Evolutionary conservation across 495 filamentous ascomycete genomes (phyloP).

Genomic region (Geoglossum glabrum): DNA sequence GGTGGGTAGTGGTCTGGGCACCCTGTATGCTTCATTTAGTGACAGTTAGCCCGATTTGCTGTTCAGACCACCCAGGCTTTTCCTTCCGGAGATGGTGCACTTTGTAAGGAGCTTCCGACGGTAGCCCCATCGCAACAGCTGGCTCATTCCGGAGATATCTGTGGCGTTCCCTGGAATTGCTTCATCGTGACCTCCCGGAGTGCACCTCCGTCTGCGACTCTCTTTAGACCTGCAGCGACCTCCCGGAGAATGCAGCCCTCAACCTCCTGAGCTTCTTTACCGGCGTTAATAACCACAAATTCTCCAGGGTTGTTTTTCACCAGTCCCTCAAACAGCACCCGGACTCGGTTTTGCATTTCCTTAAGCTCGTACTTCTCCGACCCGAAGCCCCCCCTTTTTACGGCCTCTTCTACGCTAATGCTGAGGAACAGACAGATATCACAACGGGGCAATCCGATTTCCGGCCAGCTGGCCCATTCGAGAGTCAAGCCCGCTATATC

Average conservation of each 20-base stretch:
- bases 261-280: background rate
- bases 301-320: conserved; percentile 13
- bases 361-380: conserved; percentile 73
- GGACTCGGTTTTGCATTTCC: conserved; percentile 63
- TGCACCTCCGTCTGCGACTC: background rate
- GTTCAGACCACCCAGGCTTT: too few relatives aligned
- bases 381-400: conserved; percentile 63
- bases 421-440: conserved; percentile 79
- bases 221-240: background rate
- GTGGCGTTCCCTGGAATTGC: background rate
- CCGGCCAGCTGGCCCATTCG: conserved; percentile 61
- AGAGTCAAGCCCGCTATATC: conserved; percentile 44
- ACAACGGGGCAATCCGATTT: conserved; percentile 70
- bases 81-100: too few relatives aligned
- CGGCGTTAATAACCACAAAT: conserved; percentile 4
- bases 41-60: too few relatives aligned
- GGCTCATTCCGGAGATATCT: background rate
- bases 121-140: too few relatives aligned
- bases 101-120: too few relatives aligned
- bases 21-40: too few relatives aligned
- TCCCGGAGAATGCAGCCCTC: background rate
- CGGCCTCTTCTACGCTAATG: conserved; percentile 50
- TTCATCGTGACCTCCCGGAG: background rate
- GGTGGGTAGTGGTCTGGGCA: too few relatives aligned
- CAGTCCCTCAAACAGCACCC: conserved; percentile 45